Conservation (phyloP, 352 stramenopile species). For the Phytophthora citrophthora region DNA sequence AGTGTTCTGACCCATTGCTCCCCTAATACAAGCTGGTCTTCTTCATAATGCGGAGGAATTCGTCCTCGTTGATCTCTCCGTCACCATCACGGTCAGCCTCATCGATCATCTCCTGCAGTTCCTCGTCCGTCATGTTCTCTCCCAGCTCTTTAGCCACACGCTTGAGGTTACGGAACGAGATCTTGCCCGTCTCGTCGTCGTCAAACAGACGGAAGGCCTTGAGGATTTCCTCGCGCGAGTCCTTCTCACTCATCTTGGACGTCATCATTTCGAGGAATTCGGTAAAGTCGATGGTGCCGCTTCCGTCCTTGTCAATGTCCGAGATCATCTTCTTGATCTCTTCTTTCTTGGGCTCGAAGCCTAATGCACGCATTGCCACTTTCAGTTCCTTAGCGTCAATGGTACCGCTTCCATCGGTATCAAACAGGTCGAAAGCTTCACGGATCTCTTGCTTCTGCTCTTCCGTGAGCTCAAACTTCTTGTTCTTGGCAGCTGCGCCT, state of each 20-base stretch:
- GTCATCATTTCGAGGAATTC: constrained; percentile 99
- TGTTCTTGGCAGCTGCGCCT: constrained; percentile 74
- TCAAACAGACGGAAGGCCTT: constrained; percentile 99
- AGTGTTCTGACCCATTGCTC: not conserved
- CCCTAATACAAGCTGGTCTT: constrained; percentile 92
- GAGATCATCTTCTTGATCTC: constrained; percentile 98
- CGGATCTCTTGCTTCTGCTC: constrained; percentile 96
- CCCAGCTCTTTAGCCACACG: constrained; percentile 97
- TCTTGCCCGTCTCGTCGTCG: constrained; percentile 97
- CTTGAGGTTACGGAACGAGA: constrained; percentile 97
- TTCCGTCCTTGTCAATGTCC: constrained; percentile 96
- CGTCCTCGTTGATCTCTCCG: constrained; percentile 96
- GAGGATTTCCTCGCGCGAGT: constrained; percentile 96
- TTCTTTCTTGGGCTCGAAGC: constrained; percentile 97
- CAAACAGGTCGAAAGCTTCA: constrained; percentile 97
- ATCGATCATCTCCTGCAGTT: constrained; percentile 99
- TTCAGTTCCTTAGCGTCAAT: constrained; percentile 97
- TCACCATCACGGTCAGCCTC: constrained; percentile 95
- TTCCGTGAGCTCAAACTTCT: constrained; percentile 90
- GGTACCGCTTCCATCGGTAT: constrained; percentile 95
- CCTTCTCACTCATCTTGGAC: constrained; percentile 96
- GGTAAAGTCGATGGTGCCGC: constrained; percentile 96
- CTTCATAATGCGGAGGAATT: constrained; percentile 98
- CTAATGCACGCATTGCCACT: constrained; percentile 95
- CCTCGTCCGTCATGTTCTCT: constrained; percentile 97